Evolutionary conservation across 805 yeast species (phyloP), one percentile per base, ranked within the genome.

Genomic region (Priceomyces castillae): DNA sequence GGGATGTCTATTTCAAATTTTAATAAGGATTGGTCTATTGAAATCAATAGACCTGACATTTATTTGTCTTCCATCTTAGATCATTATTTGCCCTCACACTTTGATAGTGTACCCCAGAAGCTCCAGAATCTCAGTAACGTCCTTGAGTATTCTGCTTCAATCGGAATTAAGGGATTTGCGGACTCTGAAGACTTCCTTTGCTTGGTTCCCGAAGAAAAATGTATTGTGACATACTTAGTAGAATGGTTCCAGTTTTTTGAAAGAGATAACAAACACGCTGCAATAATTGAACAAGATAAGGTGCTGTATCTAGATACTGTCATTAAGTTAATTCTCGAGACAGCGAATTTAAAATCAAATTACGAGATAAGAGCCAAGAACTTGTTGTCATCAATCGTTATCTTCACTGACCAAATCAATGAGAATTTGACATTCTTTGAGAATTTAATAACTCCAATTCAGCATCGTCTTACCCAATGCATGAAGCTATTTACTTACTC

Each of bases 121-220:
- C 52, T 45, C 55, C 59, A 28, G 57, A 71, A 54, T 48, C 65
- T 50, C 62, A 59, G 19, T 34, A 55, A 44, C 16, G 74, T 79
- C 1, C 56, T 81, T 22, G 51, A 54, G 2, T 56, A 67, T 22
- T 81, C 82, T 11, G 61, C 67, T 12, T 51, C 67, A 7, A 58
- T 77, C 18, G 78, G 76, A 1, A 76, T 82, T 22, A 77, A 80
- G 1, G 69, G 64, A 38, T 59, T 82, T 40, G 69, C 80, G 4
- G 83, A 80, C 41, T 73, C 69, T 1, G 81, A 78, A 28, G 86
- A 80, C 58, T 69, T 81, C 44, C 63, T 63, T 30, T 63, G 68
- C 17, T 54, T 64, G 11, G 67, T 64, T 18, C 84, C 84, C 0
- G 87, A 82, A 48, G 88, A 82, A 48, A 74, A 78, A 49, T 72